Evolutionary conservation across 495 filamentous ascomycete genomes (phyloP).

Genomic region (Parachaetomium inaequale): DNA sequence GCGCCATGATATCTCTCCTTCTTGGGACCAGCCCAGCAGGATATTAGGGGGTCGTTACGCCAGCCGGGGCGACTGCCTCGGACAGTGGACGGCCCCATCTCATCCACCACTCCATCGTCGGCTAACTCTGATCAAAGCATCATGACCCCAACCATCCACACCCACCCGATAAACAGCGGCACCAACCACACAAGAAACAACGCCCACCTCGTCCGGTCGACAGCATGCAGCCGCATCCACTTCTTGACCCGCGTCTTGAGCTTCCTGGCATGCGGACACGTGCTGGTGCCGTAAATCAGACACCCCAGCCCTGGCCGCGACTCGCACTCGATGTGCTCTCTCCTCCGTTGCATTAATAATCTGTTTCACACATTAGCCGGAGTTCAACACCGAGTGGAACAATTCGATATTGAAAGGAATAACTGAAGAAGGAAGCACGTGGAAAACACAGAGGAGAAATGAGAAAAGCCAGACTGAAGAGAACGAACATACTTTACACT

Average conservation of each 20-base stretch:
- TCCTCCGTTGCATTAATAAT: slow-evolving; percentile 50
- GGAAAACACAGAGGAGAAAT: background rate
- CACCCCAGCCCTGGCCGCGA: slow-evolving; percentile 50
- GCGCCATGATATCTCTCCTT: background rate
- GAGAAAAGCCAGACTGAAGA: background rate
- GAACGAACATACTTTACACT: slow-evolving; percentile 44
- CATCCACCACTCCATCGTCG: background rate
- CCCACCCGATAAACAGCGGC: slow-evolving; percentile 13
- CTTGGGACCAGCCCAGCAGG: background rate
- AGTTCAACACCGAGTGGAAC: background rate
- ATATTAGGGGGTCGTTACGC: background rate
- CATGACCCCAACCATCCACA: slow-evolving; percentile 12
- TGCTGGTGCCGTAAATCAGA: slow-evolving; percentile 47
- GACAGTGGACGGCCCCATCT: background rate
- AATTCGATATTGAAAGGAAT: background rate
- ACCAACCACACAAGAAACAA: slow-evolving; percentile 20
- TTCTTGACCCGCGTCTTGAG: slow-evolving; percentile 31
- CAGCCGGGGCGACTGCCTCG: background rate
- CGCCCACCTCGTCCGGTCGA: slow-evolving; percentile 2
- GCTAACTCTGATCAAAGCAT: background rate
- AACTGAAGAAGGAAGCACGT: background rate
- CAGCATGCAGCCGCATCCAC: slow-evolving; percentile 31
- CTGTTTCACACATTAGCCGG: slow-evolving; percentile 24
- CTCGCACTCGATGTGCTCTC: slow-evolving; percentile 54
- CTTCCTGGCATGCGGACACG: slow-evolving; percentile 38